Evolutionary conservation across 2,329 filamentous ascomycete species (phyloP).

Genomic region (Beauveria pseudobassiana): DNA sequence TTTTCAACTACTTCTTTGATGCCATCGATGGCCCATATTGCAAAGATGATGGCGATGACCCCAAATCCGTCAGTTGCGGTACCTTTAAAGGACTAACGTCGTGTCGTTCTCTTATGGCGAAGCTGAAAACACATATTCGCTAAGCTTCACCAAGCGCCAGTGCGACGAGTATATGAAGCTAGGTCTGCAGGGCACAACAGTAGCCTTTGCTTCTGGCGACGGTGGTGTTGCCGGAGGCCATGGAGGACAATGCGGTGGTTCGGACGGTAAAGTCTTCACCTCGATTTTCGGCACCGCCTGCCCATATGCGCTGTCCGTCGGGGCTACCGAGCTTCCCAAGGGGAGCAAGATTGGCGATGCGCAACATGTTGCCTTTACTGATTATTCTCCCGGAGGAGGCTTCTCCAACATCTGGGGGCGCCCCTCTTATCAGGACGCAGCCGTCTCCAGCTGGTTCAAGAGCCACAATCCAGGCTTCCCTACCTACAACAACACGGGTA

Average conservation of each 20-base stretch:
- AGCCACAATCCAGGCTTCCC: background rate
- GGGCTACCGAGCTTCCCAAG: slow-evolving; percentile 38
- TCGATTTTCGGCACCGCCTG: slow-evolving; percentile 32
- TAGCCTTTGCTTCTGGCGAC: slow-evolving; percentile 34
- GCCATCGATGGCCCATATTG: slow-evolving; percentile 48
- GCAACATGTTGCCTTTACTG: slow-evolving; percentile 31
- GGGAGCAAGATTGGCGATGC: slow-evolving; percentile 34
- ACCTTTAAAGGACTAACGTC: slow-evolving; percentile 16
- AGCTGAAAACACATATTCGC: no score
- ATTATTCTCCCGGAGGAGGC: background rate
- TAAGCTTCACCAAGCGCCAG: slow-evolving; percentile 20
- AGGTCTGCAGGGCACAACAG: slow-evolving; percentile 32
- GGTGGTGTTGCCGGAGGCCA: slow-evolving; percentile 23
- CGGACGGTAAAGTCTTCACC: slow-evolving; percentile 16
- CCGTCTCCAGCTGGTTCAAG: slow-evolving; percentile 23
- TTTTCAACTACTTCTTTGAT: slow-evolving; percentile 39
- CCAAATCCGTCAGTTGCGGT: slow-evolving; percentile 33
- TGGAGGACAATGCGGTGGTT: background rate
- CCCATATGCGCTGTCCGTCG: slow-evolving; percentile 41
- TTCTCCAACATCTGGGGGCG: slow-evolving; percentile 40
- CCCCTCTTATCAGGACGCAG: slow-evolving; percentile 38
- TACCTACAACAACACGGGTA: background rate
- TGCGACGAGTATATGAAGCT: slow-evolving; percentile 40
- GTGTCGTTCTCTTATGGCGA: slow-evolving; percentile 38
- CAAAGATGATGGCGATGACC: slow-evolving; percentile 33